Conservation (phyloP, 176 grass and related monocot genomes). For the Carex parvula region DNA sequence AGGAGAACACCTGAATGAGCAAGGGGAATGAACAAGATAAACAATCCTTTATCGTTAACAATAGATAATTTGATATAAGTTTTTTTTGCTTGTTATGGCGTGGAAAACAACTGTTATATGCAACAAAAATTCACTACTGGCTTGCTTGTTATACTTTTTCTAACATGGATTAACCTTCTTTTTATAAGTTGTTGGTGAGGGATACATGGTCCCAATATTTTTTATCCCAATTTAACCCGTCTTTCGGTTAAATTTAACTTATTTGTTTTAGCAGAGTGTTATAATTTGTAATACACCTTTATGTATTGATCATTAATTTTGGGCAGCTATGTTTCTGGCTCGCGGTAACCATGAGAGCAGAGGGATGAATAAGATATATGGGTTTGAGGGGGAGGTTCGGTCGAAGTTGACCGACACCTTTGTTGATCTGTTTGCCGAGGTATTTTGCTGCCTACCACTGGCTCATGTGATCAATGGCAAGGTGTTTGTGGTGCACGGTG, state of each 20-base stretch:
- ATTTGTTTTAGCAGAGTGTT: not conserved
- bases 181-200: not conserved
- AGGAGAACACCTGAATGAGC: not conserved
- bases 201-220: not conserved
- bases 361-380: conserved; percentile 99
- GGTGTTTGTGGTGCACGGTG: conserved; percentile 86
- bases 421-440: conserved; percentile 90
- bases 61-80: not conserved
- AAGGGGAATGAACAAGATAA: not conserved
- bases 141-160: not conserved
- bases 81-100: not conserved
- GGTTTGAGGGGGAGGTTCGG: conserved; percentile 88
- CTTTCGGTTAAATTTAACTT: not conserved
- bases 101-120: not conserved
- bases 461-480: conserved; percentile 89
- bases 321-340: conserved; percentile 79
- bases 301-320: conserved; percentile 18
- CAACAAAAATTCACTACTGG: not conserved
- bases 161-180: not conserved
- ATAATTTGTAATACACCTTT: too few relatives aligned
- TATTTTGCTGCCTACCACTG: conserved; percentile 86
- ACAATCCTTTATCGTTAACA: not conserved
- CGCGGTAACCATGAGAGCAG: conserved; percentile 97
- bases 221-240: not conserved
- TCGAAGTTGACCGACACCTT: conserved; percentile 80